Base-by-base conservation (phyloP, 306 rosid genomes). In the Delonix regia region DNA sequence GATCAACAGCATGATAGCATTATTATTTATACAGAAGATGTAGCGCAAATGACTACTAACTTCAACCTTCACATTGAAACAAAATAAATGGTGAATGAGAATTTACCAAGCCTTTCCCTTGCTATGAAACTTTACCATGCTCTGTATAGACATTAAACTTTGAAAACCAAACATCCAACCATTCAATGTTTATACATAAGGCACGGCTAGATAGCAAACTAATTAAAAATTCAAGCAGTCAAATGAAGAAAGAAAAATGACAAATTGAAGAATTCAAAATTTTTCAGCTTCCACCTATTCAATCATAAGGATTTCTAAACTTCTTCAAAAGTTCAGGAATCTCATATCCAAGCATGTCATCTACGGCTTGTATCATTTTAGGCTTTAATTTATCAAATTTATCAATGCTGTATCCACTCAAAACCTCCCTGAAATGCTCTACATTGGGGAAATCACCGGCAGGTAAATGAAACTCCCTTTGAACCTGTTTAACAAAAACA, bases 301-400 rank as follows among this genome's bases (percentile, higher is more conserved):
- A 88, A 71, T 91, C 97, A 38, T 93, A 93, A 11, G 97, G 99
- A 53, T 93, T 96, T 85, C 89, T 85, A 69, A 96, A 96, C 73
- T 85, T 91, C 88, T 93, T 96, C 64, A 96, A 44, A 71, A 93
- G 96, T 19, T 91, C 93, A 0, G 99, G 98, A 59, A 96, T 90
- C 47, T 96, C 99, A 13, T 96, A 93, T 39, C 96, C 98, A 80
- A 96, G 88, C 99, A 96, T 96, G 85, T 96, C 93, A 38, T 96
- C 98, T 0, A 96, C 91, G 0, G 91, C 85, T 80, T 91, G 97
- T 67, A 96, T 82, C 99, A 96, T 90, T 85, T 88, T 93, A 15
- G 98, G 92, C 87, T 90, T 96, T 63, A 96, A 80, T 85, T 85
- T 96, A 84, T 96, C 98, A 48, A 96, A 96, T 47, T 90, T 96